Evolutionary conservation across 805 yeast genomes (phyloP).

Genomic region (Saturnispora diversa): DNA sequence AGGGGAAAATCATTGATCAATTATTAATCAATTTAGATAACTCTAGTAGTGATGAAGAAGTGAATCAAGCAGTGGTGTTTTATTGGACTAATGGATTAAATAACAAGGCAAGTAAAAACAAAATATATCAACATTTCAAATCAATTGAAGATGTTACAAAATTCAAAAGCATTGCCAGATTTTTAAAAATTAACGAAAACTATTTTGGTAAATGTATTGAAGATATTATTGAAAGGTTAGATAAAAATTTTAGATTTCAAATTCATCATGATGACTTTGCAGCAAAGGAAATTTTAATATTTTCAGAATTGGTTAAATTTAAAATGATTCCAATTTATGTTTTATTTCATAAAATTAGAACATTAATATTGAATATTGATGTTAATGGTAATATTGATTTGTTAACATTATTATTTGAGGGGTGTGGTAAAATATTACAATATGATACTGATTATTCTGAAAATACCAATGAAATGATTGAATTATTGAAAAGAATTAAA

Average conservation of each 20-base stretch:
- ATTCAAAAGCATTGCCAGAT: conserved; percentile 50
- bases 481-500: conserved; percentile 42
- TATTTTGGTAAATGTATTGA: conserved; percentile 43
- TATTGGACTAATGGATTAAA: conserved; percentile 47
- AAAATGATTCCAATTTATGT: conserved; percentile 62
- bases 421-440: conserved; percentile 59
- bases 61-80: conserved; percentile 40
- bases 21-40: conserved; percentile 18
- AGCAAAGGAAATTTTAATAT: conserved; percentile 51
- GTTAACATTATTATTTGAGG: conserved; percentile 61
- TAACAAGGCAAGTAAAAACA: conserved; percentile 64
- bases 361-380: conserved; percentile 43
- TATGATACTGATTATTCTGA: conserved; percentile 47
- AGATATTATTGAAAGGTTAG: conserved; percentile 47
- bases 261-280: conserved; percentile 45
- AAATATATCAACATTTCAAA: conserved; percentile 49
- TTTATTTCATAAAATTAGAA: conserved; percentile 63
- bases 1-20: conserved; percentile 7
- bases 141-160: conserved; percentile 40
- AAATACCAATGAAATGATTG: conserved; percentile 57
- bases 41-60: conserved; percentile 40
- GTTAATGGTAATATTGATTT: conserved; percentile 59
- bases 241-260: conserved; percentile 53
- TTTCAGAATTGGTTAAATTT: conserved; percentile 71
- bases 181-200: conserved; percentile 52